Base-by-base conservation (phyloP, 2,329 filamentous ascomycete species). In the Stemphylium lycopersici region DNA sequence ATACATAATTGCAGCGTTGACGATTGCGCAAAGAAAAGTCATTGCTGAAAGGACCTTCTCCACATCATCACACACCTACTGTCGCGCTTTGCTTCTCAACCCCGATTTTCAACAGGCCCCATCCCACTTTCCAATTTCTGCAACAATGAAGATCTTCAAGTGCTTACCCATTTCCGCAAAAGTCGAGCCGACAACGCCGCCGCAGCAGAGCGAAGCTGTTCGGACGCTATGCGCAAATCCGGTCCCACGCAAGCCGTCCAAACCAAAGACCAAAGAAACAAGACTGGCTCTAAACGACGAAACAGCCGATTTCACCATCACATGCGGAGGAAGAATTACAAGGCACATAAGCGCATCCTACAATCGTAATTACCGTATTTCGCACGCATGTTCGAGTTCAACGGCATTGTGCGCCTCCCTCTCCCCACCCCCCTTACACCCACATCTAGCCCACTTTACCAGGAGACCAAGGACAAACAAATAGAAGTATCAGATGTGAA, bases 321-420 rank as follows among this genome's bases (percentile, higher is more conserved):
- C 46, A 26, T 58, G 55, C 40, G 36, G 48, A 16, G 43, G 52
- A 3, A 20, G 15, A 26, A 24, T 3, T 49, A 37, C 34, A 47
- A 32, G 16, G 26, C 48, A 11, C 55, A 58, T 11, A 55, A 39
- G n/a, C 10, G 11, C 6, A n/a, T 55, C 7, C 24, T 58, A 6
- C 12, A 20, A 18, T 29, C 34, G 18, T 40, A 29, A 0, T 58
- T 43, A 2, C 44, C 52, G 4, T 58, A 58, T 22, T 58, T 58
- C 6, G 34, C 29, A 33, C 36, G 52, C n/a, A 52, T 56, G 48
- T 58, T 58, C 8, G 44, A 44, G 7, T 58, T 58, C 50, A 47
- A 49, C 12, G 41, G 26, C 8, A 37, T 45, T 22, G 52, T 47
- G 31, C 20, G 40, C n/a, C n/a, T 22, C 11, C 1, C 1, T 4